These are phyloP conservation scores for Beta lomatogona DNA, from an alignment of 179 eudicot species.

Conservation along the genomic window DNA sequence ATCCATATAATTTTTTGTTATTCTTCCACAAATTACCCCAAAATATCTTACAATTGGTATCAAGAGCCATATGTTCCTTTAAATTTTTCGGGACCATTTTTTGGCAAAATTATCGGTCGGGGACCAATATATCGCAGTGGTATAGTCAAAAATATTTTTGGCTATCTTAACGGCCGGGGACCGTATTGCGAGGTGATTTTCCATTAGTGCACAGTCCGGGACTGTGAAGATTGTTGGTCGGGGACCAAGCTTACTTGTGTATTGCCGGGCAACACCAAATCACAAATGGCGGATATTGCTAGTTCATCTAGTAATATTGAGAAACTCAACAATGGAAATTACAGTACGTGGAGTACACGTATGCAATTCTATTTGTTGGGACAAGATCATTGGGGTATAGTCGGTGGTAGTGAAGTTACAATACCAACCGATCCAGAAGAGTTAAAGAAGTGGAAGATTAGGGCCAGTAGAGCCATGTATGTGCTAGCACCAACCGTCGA, in stretches of 20 bases:
- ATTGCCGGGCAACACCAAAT: not conserved
- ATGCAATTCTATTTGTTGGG: conserved; percentile 34
- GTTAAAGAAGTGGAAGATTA: conserved; percentile 24
- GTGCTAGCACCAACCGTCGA: conserved; percentile 21
- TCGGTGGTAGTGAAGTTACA: conserved; percentile 26
- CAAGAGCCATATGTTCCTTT: too few species aligned
- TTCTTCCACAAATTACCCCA: too few species aligned
- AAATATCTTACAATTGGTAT: too few species aligned
- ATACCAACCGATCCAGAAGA: not conserved
- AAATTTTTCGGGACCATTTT: too few species aligned
- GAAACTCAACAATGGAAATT: conserved; percentile 33
- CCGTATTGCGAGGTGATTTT: too few species aligned
- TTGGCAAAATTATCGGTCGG: too few species aligned
- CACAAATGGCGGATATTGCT: conserved; percentile 10
- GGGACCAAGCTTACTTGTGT: conserved; percentile 13
- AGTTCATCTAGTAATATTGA: conserved; percentile 11
- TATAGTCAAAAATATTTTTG: too few species aligned
- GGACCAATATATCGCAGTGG: too few species aligned
- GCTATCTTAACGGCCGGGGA: too few species aligned
- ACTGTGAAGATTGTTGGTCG: too few species aligned
- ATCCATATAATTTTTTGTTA: too few species aligned
- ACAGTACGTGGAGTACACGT: conserved; percentile 27
- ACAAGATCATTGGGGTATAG: conserved; percentile 37
- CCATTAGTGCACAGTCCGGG: too few species aligned
- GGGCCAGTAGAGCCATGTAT: conserved; percentile 30